phyloP scores from a whole-genome alignment of 176 grass and related monocot species.

The Sorghum bicolor region DNA sequence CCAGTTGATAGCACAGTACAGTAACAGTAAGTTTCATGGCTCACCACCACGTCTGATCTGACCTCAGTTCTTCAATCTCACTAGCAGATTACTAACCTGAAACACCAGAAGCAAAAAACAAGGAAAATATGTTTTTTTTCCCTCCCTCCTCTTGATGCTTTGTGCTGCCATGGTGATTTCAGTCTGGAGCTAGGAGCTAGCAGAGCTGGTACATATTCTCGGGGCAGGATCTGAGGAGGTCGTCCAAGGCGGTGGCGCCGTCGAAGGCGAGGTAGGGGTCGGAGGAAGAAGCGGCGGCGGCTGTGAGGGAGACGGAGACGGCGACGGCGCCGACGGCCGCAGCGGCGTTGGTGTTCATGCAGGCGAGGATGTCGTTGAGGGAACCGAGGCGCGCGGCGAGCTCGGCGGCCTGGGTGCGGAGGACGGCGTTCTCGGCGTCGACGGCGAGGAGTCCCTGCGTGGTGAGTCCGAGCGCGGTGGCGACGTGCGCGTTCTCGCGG shows the following conservation, averaged over 20 bases:
- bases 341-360: conserved; percentile 42
- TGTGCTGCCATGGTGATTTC: conserved; percentile 14
- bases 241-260: conserved; percentile 32
- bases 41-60: conserved; percentile 14
- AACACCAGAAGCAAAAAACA: conserved; percentile 35
- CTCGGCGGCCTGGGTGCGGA: conserved; percentile 76
- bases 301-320: conserved; percentile 1
- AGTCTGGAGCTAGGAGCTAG: background rate
- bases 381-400: conserved; percentile 62
- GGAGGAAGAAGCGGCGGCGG: background rate
- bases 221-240: conserved; percentile 42
- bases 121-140: background rate
- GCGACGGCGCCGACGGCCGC: conserved; percentile 1
- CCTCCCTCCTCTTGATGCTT: background rate
- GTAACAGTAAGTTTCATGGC: conserved; percentile 22
- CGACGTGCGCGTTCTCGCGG: conserved; percentile 70
- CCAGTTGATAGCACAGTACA: background rate
- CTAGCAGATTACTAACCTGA: conserved; percentile 35
- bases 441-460: conserved; percentile 60
- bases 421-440: conserved; percentile 84
- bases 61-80: conserved; percentile 3
- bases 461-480: conserved; percentile 51
- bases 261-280: conserved; percentile 38
- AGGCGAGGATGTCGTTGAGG: conserved; percentile 68
- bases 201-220: conserved; percentile 67